Conservation (phyloP, 306 rosid genomes). For the Medicago arabica region DNA sequence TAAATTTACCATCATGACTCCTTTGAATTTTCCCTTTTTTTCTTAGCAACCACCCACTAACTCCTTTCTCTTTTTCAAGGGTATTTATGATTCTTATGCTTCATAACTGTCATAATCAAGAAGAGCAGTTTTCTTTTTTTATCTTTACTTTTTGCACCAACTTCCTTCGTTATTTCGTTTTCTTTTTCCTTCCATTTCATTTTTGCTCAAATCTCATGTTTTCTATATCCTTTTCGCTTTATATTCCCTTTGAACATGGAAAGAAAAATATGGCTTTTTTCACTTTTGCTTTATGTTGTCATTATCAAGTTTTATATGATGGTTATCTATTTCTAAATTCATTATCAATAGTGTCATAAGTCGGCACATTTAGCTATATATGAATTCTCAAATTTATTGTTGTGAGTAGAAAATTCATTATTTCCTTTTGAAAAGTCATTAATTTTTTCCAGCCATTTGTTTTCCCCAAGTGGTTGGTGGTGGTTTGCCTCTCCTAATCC, state of each 20-base stretch:
- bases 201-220: slow-evolving; percentile 36
- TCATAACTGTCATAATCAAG: slow-evolving; percentile 27
- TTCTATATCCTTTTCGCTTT: slow-evolving; percentile 29
- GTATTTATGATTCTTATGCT: slow-evolving; percentile 19
- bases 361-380: background rate
- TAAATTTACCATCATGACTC: slow-evolving; percentile 14
- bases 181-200: slow-evolving; percentile 21
- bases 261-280: slow-evolving; percentile 38
- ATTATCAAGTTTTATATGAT: slow-evolving; percentile 34
- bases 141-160: background rate
- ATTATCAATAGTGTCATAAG: background rate
- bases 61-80: slow-evolving; percentile 1
- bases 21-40: background rate
- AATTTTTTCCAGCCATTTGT: too few species aligned
- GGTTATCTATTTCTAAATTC: background rate
- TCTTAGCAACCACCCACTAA: slow-evolving; percentile 27
- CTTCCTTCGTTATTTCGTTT: slow-evolving; percentile 32
- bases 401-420: too few species aligned
- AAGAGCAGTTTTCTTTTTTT: background rate
- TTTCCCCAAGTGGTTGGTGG: too few species aligned
- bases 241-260: slow-evolving; percentile 37
- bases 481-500: too few species aligned
- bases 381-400: too few species aligned
- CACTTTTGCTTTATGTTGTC: slow-evolving; percentile 33
- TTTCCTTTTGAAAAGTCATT: too few species aligned